Evolutionary conservation across 495 filamentous ascomycete species (phyloP).

Genomic region (Penicillium parvum): DNA sequence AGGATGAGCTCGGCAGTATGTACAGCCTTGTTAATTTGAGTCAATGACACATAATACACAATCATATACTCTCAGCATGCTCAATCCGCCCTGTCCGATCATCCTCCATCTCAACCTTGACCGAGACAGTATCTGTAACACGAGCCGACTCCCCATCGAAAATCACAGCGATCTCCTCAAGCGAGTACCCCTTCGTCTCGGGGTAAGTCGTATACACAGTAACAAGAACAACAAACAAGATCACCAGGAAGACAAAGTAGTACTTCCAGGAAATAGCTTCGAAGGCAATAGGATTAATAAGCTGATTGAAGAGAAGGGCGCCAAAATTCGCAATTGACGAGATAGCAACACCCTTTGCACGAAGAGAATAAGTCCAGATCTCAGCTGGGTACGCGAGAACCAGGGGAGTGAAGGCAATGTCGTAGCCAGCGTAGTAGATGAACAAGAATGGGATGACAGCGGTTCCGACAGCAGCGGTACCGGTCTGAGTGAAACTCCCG

Average conservation of each 20-base stretch:
- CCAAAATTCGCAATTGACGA: constrained; percentile 54
- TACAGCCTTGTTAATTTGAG: too few species aligned
- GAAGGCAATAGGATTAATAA: constrained; percentile 57
- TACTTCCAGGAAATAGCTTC: constrained; percentile 53
- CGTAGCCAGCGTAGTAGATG: constrained; percentile 53
- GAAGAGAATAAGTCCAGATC: constrained; percentile 60
- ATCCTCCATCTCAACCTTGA: neutral
- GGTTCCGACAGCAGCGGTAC: constrained; percentile 31
- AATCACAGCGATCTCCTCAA: constrained; percentile 50
- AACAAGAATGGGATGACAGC: constrained; percentile 58
- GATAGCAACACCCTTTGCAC: constrained; percentile 62
- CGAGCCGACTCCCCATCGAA: constrained; percentile 10
- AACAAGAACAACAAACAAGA: constrained; percentile 47
- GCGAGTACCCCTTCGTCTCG: constrained; percentile 59
- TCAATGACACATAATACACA: too few species aligned
- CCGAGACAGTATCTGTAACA: neutral
- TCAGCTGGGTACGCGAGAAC: constrained; percentile 61
- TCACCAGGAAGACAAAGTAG: constrained; percentile 55
- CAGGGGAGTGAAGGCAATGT: constrained; percentile 57
- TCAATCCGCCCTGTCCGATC: neutral
- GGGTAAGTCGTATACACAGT: constrained; percentile 62
- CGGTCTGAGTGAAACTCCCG: constrained; percentile 44
- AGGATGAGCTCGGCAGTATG: too few species aligned
- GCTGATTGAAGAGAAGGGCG: constrained; percentile 49
- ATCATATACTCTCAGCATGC: neutral